Evolutionary conservation across 2,329 filamentous ascomycete genomes (phyloP), one percentile per base, ranked within the genome.

Genomic region (Macrophomina phaseolina): DNA sequence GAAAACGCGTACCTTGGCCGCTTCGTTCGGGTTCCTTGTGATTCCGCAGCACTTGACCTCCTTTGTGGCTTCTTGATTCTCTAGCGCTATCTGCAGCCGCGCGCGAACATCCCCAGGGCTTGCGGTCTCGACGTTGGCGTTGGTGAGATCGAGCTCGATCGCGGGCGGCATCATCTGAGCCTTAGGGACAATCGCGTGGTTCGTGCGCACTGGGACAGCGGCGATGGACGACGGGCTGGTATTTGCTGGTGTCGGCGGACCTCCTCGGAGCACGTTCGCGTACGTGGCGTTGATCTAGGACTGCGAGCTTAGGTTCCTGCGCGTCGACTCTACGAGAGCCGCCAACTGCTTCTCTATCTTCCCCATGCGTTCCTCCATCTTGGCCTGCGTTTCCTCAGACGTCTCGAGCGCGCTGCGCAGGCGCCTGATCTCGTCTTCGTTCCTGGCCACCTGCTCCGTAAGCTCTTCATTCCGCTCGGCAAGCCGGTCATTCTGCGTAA

Each of bases 381-480:
- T 49, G 11, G 46, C n/a, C 46, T 49, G 46, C 46, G 46, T 28
- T 49, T 49, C 14, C 18, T 28, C 5, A 3, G 46, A 49, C 46
- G 5, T 23, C 14, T 49, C 46, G 23, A 49, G 46, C 18, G 11
- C 46, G 18, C 46, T 49, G 46, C n/a, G 23, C 5, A 49, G 3
- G n/a, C 46, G 46, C 46, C 5, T 49, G 3, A 49, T 28, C 46
- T 49, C 14, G 4, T 49, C 46, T 4, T 38, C 36, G 36, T 38
- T 38, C 4, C 36, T 38, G 1, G 36, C 36, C 4, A 38, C 36
- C 36, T 38, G 11, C 11, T 36, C 49, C 8, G 12, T 8, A n/a
- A 53, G 49, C 49, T 53, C 30, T 53, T 53, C 28, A 14, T 53
- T 53, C 28, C 49, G 30, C 49, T 53, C 28, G 12, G 49, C 14